Base-by-base conservation (phyloP, 2,329 filamentous ascomycete species). In the Fusarium aywerte region DNA sequence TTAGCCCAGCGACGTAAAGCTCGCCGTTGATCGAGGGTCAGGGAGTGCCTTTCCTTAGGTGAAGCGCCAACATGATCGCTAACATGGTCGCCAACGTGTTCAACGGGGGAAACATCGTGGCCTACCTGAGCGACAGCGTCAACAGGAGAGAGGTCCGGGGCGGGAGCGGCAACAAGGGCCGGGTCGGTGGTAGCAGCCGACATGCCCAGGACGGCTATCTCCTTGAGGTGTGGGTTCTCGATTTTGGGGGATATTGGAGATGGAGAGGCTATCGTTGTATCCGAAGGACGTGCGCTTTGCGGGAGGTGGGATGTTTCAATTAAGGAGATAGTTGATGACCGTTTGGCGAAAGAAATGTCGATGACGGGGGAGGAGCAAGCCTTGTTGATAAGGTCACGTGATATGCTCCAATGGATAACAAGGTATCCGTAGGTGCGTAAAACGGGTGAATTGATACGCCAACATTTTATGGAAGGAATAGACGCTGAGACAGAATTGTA, bases 21-120 rank as follows among this genome's bases (percentile, higher is more conserved):
- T 65, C 86, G 85, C 32, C 86, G 85, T 75, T 89, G 86, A 72
- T 89, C 86, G 59, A 89, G 85, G 21, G 86, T 88, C 52, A 89
- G 77, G 2, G 86, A 88, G 68, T 88, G 84, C 11, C 86, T 85
- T 75, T 88, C 86, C 62, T 79, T 81, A 18, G 76, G 64, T 4
- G 71, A 56, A 27, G 59, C 44, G 13, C 47, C 47, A n/a, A 55
- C 48, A 25, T 62, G 51, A 29, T 56, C 64, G 9, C 47, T 47
- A n/a, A 55, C 48, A 27, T 62, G 51, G 25, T 56, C 64, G 10
- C 47, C 49, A 18, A 51, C 48, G 18, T 63, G 54, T 20, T 56
- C 64, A 54, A 70, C 56, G 5, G 55, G 32, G 32, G 58, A 58
- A 44, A 71, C 45, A 45, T 72, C 51, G 51, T 73, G 57, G 51